Percentiles rank a stretch among this genome's conserved stretches.
Conservation (phyloP, 257 asterid species). For the Fraxinus pennsylvanica region DNA sequence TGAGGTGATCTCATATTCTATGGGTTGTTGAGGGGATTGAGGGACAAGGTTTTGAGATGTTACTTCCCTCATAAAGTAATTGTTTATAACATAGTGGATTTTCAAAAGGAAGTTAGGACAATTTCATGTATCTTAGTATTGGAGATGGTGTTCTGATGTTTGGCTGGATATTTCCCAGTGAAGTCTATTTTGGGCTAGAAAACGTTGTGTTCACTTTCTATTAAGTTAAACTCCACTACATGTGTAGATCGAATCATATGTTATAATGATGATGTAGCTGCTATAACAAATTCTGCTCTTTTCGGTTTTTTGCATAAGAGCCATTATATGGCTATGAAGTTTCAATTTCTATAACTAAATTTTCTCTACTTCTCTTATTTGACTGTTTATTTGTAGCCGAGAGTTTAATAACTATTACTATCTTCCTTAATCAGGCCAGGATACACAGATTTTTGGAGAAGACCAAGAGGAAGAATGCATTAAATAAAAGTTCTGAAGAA, state of each 20-base stretch:
- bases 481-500: conserved; percentile 59
- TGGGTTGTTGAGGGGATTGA: neutral
- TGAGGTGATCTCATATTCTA: neutral
- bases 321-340: neutral
- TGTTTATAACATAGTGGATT: neutral
- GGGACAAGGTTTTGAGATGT: neutral
- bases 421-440: conserved; percentile 59
- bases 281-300: neutral
- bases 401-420: conserved; percentile 25
- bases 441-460: conserved; percentile 76
- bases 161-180: neutral
- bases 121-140: neutral
- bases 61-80: neutral
- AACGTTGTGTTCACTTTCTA: neutral
- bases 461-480: conserved; percentile 70
- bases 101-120: neutral
- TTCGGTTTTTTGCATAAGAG: neutral
- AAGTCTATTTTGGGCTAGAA: neutral
- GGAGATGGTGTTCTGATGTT: neutral
- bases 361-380: neutral
- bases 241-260: neutral
- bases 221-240: neutral
- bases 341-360: neutral
- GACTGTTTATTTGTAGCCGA: neutral
- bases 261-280: neutral